These are phyloP conservation scores for Rhynchosporium graminicola DNA, from an alignment of 2,329 filamentous ascomycete genomes.

Conservation along the genomic window DNA sequence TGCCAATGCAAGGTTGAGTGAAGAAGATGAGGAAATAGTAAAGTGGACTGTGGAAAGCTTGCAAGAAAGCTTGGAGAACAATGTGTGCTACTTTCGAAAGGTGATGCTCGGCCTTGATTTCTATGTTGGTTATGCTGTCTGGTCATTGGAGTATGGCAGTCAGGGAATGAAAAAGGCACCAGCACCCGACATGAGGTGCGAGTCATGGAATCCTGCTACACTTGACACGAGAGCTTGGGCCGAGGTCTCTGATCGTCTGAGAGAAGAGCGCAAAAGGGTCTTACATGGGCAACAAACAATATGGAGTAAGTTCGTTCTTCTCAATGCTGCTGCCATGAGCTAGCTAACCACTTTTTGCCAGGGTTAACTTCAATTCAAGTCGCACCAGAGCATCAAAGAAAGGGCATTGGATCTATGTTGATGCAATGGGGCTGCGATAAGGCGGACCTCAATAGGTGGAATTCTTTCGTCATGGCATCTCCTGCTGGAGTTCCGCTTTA, in stretches of 20 bases:
- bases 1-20: neutral
- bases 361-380: neutral
- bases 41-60: neutral
- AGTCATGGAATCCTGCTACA: neutral
- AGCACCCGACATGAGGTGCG: neutral
- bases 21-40: neutral
- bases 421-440: neutral
- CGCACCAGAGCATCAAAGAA: neutral
- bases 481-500: neutral
- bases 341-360: neutral
- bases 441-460: neutral
- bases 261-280: neutral
- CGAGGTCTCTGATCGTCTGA: neutral
- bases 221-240: neutral
- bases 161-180: neutral
- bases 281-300: neutral
- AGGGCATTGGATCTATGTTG: neutral
- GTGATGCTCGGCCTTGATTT: neutral
- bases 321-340: neutral
- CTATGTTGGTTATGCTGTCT: neutral
- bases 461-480: neutral
- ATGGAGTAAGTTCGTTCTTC: neutral
- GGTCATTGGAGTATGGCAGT: conserved; percentile 2
- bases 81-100: neutral
- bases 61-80: neutral